Percentiles rank a stretch among this genome's conserved stretches.
These are phyloP conservation scores for Fusarium sarcochroum DNA, from an alignment of 2,329 filamentous ascomycete species.

Conservation along the genomic window DNA sequence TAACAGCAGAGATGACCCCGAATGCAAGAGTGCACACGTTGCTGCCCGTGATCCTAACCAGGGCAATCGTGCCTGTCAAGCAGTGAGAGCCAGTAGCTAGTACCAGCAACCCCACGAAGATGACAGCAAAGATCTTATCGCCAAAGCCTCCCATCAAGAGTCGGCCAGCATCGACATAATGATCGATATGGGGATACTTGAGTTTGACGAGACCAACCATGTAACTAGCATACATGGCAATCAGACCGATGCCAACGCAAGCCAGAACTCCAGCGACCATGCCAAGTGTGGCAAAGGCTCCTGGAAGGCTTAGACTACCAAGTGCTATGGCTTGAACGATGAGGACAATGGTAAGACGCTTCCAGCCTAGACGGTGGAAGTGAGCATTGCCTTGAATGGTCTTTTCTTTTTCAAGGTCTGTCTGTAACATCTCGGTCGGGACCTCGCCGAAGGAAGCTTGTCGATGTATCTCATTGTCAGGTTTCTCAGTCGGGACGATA, in stretches of 20 bases:
- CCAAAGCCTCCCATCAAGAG: slow-evolving; percentile 72
- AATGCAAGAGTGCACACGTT: slow-evolving; percentile 62
- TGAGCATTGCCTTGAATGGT: slow-evolving; percentile 61
- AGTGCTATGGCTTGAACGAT: slow-evolving; percentile 70
- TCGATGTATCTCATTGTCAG: neutral
- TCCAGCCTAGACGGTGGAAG: slow-evolving; percentile 69
- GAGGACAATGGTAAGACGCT: slow-evolving; percentile 65
- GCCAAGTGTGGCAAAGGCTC: slow-evolving; percentile 66
- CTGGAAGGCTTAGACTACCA: slow-evolving; percentile 64
- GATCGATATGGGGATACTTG: slow-evolving; percentile 69
- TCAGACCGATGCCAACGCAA: slow-evolving; percentile 57
- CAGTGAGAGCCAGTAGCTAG: slow-evolving; percentile 81
- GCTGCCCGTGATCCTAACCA: slow-evolving; percentile 73
- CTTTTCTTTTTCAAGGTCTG: slow-evolving; percentile 62
- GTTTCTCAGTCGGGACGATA: neutral
- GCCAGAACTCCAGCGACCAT: slow-evolving; percentile 63
- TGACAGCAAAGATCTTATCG: slow-evolving; percentile 68
- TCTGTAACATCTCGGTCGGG: neutral
- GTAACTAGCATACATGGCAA: slow-evolving; percentile 63
- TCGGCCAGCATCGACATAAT: slow-evolving; percentile 76
- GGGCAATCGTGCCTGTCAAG: slow-evolving; percentile 77
- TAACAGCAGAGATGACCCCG: slow-evolving; percentile 61
- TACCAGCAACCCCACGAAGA: slow-evolving; percentile 73
- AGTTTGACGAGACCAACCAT: slow-evolving; percentile 64
- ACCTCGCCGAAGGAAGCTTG: neutral